These are phyloP conservation scores for Starmerella bombicola DNA, from an alignment of 805 yeast genomes.

Conservation along the genomic window DNA sequence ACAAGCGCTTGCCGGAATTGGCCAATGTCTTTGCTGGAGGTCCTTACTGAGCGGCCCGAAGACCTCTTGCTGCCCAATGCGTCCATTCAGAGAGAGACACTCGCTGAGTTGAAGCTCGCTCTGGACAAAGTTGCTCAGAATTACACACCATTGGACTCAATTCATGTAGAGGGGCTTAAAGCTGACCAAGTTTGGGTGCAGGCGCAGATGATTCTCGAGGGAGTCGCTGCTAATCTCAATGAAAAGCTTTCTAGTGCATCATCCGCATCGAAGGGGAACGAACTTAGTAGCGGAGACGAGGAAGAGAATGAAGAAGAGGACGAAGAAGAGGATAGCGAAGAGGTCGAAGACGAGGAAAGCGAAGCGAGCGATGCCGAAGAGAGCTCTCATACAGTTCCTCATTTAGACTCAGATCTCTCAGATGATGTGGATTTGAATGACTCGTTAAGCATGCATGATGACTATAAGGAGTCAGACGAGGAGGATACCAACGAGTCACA, in stretches of 20 bases:
- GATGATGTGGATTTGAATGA: background rate
- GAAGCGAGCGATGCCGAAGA: conserved; percentile 6
- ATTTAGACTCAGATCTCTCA: background rate
- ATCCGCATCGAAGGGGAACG: conserved; percentile 8
- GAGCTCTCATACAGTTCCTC: background rate
- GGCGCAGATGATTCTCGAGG: conserved; percentile 70
- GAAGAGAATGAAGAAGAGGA: conserved; percentile 23
- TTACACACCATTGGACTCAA: conserved; percentile 61
- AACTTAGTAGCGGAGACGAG: conserved; percentile 19
- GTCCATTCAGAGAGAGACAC: conserved; percentile 17
- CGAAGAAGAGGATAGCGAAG: conserved; percentile 24
- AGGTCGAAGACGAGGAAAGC: conserved; percentile 18
- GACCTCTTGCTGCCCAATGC: conserved; percentile 22
- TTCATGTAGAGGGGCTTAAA: conserved; percentile 75
- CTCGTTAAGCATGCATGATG: background rate
- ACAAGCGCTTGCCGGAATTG: too few relatives aligned
- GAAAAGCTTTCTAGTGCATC: conserved; percentile 25
- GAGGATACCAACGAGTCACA: conserved; percentile 23
- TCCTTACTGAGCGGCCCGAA: conserved; percentile 20
- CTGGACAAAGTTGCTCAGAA: conserved; percentile 46
- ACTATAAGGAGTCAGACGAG: conserved; percentile 1
- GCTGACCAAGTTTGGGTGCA: conserved; percentile 92
- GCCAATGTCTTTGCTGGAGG: conserved; percentile 12
- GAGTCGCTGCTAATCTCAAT: conserved; percentile 53
- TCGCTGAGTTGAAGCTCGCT: conserved; percentile 32